These are phyloP conservation scores for Penicillium sp. DNA, from an alignment of 2,329 filamentous ascomycete genomes.

Conservation along the genomic window DNA sequence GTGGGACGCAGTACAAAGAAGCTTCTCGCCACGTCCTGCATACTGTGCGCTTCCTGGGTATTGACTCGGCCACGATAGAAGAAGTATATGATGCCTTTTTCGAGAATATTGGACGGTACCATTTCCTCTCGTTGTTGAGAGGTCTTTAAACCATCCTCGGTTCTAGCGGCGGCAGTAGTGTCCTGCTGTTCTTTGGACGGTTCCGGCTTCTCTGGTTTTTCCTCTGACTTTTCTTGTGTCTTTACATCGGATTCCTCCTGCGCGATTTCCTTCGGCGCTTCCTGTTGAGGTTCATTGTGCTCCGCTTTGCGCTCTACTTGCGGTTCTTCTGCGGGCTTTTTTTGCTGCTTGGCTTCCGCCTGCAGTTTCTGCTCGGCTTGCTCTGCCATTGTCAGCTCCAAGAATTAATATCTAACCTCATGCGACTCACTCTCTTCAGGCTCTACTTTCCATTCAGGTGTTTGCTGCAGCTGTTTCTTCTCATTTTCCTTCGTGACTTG, in stretches of 20 bases:
- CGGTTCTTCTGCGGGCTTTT: slow-evolving; percentile 5
- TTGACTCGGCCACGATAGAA: slow-evolving; percentile 81
- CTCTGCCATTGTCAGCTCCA: neutral
- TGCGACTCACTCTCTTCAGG: slow-evolving; percentile 14
- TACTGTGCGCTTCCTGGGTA: slow-evolving; percentile 69
- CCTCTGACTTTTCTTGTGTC: slow-evolving; percentile 20
- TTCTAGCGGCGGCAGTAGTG: slow-evolving; percentile 15
- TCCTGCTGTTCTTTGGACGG: slow-evolving; percentile 23
- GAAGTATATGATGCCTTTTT: slow-evolving; percentile 92
- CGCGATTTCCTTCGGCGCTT: slow-evolving; percentile 2
- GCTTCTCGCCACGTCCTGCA: slow-evolving; percentile 75
- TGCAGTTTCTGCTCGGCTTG: slow-evolving; percentile 1
- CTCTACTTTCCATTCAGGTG: slow-evolving; percentile 22
- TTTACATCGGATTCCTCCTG: slow-evolving; percentile 8
- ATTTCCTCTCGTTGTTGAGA: slow-evolving; percentile 57
- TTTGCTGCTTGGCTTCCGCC: slow-evolving; percentile 8
- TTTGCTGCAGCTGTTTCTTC: slow-evolving; percentile 12
- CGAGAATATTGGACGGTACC: slow-evolving; percentile 69
- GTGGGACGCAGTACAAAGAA: slow-evolving; percentile 81
- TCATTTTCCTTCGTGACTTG: slow-evolving; percentile 18
- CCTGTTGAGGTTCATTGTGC: slow-evolving; percentile 14
- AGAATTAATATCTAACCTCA: neutral
- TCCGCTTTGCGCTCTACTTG: slow-evolving; percentile 18
- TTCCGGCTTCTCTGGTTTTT: slow-evolving; percentile 10
- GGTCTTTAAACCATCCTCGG: slow-evolving; percentile 52